phyloP scores from a whole-genome alignment of 148 eudicot genomes.

The Polygonum maritimum region DNA sequence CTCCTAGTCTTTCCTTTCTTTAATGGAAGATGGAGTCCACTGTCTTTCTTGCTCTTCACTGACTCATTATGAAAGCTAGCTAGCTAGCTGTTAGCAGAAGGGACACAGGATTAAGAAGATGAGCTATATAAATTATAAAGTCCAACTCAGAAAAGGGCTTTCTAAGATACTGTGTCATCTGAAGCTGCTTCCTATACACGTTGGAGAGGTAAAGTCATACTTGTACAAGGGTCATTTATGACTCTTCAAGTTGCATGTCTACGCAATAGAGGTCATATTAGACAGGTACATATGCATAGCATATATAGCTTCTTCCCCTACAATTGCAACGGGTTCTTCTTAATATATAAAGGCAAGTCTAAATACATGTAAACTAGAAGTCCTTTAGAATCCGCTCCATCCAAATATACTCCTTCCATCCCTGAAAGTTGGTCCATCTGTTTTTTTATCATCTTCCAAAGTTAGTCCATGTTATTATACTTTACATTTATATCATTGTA shows the following conservation, averaged over 20 bases:
- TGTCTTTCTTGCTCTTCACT: not conserved
- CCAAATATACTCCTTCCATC: no score
- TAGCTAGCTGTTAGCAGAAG: not conserved
- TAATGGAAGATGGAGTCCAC: conserved; percentile 6
- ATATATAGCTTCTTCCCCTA: not conserved
- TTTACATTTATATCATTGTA: no score
- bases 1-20: not conserved
- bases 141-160: not conserved
- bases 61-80: no score
- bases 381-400: no score
- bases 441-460: no score
- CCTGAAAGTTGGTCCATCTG: no score
- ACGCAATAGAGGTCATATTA: not conserved
- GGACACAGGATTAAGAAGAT: not conserved
- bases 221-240: not conserved
- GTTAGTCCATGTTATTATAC: no score
- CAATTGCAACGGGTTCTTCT: not conserved
- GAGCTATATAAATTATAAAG: not conserved
- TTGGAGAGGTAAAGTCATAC: not conserved
- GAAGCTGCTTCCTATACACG: not conserved
- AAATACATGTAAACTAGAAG: no score
- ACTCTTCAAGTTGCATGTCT: not conserved
- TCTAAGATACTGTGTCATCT: not conserved
- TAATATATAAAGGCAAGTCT: no score
- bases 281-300: not conserved